A percentile compares a stretch with the other conserved stretches of the same genome.
Evolutionary conservation across 192 early-diverging fungal species (phyloP).

Genomic region (Cetraspora pellucida): DNA sequence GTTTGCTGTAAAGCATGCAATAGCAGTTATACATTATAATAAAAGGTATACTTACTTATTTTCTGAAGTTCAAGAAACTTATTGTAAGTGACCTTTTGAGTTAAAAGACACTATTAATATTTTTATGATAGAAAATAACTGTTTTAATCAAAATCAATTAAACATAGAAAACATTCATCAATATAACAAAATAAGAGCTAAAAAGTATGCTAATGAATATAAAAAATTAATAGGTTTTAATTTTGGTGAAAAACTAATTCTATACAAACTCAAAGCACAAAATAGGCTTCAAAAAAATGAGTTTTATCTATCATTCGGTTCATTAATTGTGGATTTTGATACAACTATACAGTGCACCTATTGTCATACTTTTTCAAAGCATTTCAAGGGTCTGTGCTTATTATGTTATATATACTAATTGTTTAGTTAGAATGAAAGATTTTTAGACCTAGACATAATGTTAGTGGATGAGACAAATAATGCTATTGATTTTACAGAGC

Average conservation of each 20-base stretch:
- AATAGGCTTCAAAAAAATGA: not conserved
- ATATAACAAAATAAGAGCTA: not conserved
- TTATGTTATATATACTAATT: too few relatives aligned
- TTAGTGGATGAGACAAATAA: too few relatives aligned
- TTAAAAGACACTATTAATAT: not conserved
- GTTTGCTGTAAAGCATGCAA: not conserved
- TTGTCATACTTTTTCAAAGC: not conserved
- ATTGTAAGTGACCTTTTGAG: not conserved
- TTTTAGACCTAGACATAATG: too few relatives aligned
- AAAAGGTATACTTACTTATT: not conserved
- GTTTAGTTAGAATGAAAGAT: too few relatives aligned
- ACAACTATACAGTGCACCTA: not conserved
- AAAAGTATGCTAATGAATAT: not conserved
- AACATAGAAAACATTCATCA: not conserved
- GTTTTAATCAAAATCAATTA: not conserved
- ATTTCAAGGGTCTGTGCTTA: too few relatives aligned
- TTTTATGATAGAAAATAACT: not conserved
- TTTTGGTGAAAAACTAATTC: conserved; percentile 1
- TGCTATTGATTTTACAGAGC: too few relatives aligned
- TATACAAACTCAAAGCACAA: not conserved
- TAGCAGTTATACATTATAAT: not conserved
- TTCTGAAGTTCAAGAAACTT: too few relatives aligned
- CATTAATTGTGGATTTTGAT: not conserved
- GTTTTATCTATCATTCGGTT: not conserved
- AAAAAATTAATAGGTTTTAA: not conserved